A percentile compares a stretch with the other conserved stretches of the same genome.
phyloP scores from a whole-genome alignment of 805 yeast genomes.

The Yamadazyma akitaensis region DNA sequence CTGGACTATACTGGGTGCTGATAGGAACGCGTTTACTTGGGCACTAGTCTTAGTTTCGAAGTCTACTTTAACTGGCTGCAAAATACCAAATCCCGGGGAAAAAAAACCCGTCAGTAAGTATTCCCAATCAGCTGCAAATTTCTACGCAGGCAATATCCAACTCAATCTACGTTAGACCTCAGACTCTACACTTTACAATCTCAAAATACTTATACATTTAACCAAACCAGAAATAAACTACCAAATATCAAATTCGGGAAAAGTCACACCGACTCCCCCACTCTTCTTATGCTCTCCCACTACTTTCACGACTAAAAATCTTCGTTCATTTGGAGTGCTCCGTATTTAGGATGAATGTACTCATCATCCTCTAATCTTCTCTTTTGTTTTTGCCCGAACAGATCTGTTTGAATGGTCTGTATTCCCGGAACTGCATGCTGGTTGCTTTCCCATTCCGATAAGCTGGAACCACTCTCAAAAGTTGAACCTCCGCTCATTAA shows the following conservation, averaged over 20 bases:
- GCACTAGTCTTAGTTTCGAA: too few species aligned
- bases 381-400: neutral
- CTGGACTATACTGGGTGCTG: too few species aligned
- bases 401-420: slow-evolving; percentile 1
- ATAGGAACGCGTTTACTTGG: too few species aligned
- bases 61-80: too few species aligned
- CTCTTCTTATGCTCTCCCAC: neutral
- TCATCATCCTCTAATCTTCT: slow-evolving; percentile 8
- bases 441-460: slow-evolving; percentile 2
- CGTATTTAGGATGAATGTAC: slow-evolving; percentile 26
- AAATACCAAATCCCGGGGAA: too few species aligned
- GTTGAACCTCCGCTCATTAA: slow-evolving; percentile 44
- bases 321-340: slow-evolving; percentile 45
- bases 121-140: too few species aligned
- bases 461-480: slow-evolving; percentile 23
- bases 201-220: neutral
- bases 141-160: too few species aligned
- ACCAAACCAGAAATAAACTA: neutral
- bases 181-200: neutral
- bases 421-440: neutral
- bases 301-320: slow-evolving; percentile 32
- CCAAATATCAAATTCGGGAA: neutral
- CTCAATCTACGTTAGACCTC: too few species aligned
- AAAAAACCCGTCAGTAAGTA: too few species aligned
- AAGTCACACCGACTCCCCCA: neutral